Evolutionary conservation across 208 protist genomes (phyloP).

Genomic region (Crithidia mellificae): DNA sequence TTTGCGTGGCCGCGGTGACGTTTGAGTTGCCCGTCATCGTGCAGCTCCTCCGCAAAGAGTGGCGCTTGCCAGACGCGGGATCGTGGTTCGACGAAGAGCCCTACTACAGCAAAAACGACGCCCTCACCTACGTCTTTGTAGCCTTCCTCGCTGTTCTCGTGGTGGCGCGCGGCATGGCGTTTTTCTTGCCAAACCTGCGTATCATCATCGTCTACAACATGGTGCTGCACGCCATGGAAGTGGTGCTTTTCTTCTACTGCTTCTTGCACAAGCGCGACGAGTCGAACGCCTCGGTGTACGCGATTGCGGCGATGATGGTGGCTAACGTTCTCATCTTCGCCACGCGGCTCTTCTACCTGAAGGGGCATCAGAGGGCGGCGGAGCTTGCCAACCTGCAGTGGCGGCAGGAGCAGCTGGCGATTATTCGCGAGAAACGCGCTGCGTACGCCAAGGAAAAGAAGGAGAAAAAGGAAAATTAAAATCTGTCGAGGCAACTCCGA

Average conservation of each 20-base stretch:
- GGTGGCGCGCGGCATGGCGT: constrained; percentile 33
- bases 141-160: constrained; percentile 42
- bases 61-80: constrained; percentile 26
- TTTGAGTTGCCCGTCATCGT: constrained; percentile 50
- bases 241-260: constrained; percentile 31
- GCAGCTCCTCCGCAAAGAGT: constrained; percentile 28
- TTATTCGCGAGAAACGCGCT: constrained; percentile 41
- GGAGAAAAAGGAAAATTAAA: constrained; percentile 31
- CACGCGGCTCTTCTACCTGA: constrained; percentile 22
- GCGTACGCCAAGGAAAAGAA: constrained; percentile 31
- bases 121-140: constrained; percentile 42
- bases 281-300: constrained; percentile 15
- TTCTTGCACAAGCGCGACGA: constrained; percentile 31
- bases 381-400: constrained; percentile 23
- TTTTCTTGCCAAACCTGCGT: constrained; percentile 38
- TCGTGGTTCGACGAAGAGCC: constrained; percentile 53
- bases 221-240: constrained; percentile 40
- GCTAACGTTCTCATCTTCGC: constrained; percentile 36
- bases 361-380: neutral
- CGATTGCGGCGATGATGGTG: constrained; percentile 32
- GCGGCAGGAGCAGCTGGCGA: constrained; percentile 31
- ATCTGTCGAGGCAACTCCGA: too few species aligned
- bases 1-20: constrained; percentile 30
- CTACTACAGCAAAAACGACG: constrained; percentile 30
- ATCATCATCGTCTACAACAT: constrained; percentile 48